These are phyloP conservation scores for Annona cherimola DNA, from an alignment of 164 flowering plant species.

Conservation along the genomic window DNA sequence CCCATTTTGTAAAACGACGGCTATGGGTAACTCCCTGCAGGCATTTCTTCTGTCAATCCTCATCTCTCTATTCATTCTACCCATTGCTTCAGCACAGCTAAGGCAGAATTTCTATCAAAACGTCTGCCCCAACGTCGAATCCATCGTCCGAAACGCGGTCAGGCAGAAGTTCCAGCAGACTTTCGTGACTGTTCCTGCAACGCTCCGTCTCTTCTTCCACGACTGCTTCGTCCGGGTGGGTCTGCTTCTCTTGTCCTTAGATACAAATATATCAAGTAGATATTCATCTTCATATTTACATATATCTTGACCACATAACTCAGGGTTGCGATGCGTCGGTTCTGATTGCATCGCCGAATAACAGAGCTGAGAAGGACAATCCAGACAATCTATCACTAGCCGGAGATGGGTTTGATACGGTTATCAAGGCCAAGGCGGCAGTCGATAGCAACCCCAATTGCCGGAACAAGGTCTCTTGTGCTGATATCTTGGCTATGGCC, in stretches of 20 bases:
- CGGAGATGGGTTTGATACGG: slow-evolving; percentile 57
- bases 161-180: slow-evolving; percentile 30
- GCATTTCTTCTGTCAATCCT: slow-evolving; percentile 12
- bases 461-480: slow-evolving; percentile 45
- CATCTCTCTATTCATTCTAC: slow-evolving; percentile 12
- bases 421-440: slow-evolving; percentile 51
- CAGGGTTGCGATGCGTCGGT: slow-evolving; percentile 54
- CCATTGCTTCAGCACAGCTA: slow-evolving; percentile 27
- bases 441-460: slow-evolving; percentile 39
- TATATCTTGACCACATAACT: not conserved
- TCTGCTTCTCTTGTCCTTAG: not conserved
- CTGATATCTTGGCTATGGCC: slow-evolving; percentile 52
- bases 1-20: not conserved
- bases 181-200: slow-evolving; percentile 35
- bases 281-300: too few species aligned
- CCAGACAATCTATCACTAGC: slow-evolving; percentile 43
- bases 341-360: slow-evolving; percentile 17
- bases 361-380: slow-evolving; percentile 36
- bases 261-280: not conserved
- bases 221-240: slow-evolving; percentile 39
- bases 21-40: slow-evolving; percentile 11
- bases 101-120: slow-evolving; percentile 22
- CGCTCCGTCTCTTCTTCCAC: slow-evolving; percentile 40
- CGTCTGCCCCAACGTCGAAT: slow-evolving; percentile 34
- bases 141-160: slow-evolving; percentile 28